Evolutionary conservation across 1,284 basidiomycete genomes (phyloP).

Genomic region (Porogramme epimiltina): DNA sequence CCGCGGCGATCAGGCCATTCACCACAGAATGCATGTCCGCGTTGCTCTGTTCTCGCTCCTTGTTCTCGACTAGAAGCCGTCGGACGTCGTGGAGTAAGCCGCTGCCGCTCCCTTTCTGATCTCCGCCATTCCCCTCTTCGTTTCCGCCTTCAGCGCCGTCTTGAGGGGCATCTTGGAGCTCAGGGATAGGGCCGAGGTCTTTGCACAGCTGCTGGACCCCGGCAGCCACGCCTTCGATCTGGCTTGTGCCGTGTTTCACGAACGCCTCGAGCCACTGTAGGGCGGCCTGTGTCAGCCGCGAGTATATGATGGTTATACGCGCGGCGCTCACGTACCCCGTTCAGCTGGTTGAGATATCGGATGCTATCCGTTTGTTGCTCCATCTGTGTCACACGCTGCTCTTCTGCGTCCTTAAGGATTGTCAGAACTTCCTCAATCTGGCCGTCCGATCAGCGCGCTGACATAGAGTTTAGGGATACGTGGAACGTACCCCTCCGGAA

Average conservation of each 20-base stretch:
- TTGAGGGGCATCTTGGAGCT: constrained; percentile 9
- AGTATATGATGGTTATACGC: too few relatives aligned
- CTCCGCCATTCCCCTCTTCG: neutral
- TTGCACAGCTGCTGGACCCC: constrained; percentile 63
- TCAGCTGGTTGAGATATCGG: constrained; percentile 75
- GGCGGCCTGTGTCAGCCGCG: neutral
- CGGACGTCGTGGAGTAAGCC: constrained; percentile 43
- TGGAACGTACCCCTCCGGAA: too few relatives aligned
- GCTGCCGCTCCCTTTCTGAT: constrained; percentile 12
- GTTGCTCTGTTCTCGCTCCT: constrained; percentile 43
- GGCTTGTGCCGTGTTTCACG: constrained; percentile 70
- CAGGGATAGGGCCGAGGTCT: constrained; percentile 42
- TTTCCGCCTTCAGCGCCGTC: constrained; percentile 9
- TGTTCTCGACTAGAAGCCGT: constrained; percentile 41
- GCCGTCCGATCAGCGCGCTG: neutral
- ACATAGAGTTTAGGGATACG: neutral
- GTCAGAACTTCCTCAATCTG: constrained; percentile 47
- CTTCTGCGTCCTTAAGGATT: constrained; percentile 47
- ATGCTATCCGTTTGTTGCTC: constrained; percentile 72
- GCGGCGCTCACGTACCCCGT: constrained; percentile 45
- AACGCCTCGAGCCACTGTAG: constrained; percentile 83
- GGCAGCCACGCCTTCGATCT: constrained; percentile 64
- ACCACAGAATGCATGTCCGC: constrained; percentile 47
- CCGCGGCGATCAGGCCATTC: constrained; percentile 45
- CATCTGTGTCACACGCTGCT: constrained; percentile 46